Percentiles rank a stretch among this genome's conserved stretches.
phyloP scores from a whole-genome alignment of 2,329 filamentous ascomycete genomes.

The Davidsoniella eucalypti region DNA sequence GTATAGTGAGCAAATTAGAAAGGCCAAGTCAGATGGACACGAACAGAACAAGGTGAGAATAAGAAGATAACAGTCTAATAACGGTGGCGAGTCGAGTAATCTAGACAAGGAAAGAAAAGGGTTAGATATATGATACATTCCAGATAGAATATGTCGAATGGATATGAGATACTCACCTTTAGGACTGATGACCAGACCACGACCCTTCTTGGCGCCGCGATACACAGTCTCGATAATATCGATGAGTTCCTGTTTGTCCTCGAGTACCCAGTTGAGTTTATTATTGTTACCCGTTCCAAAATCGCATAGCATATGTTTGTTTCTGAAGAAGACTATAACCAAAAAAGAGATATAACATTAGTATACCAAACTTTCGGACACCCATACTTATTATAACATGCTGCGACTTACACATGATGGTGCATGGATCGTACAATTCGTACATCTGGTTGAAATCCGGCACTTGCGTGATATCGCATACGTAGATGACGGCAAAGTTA shows the following conservation, averaged over 20 bases:
- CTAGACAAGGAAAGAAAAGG: slow-evolving; percentile 12
- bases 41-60: not conserved
- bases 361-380: not conserved
- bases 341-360: not conserved
- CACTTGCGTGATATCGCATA: slow-evolving; percentile 82
- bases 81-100: slow-evolving; percentile 24
- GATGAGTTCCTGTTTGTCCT: slow-evolving; percentile 96
- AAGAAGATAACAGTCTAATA: slow-evolving; percentile 17
- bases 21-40: not conserved
- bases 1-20: not conserved
- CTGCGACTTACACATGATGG: slow-evolving; percentile 57
- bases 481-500: slow-evolving; percentile 83
- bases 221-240: slow-evolving; percentile 98
- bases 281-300: slow-evolving; percentile 98
- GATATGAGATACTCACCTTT: slow-evolving; percentile 37
- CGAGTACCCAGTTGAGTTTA: slow-evolving; percentile 83
- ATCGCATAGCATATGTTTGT: slow-evolving; percentile 98
- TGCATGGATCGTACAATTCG: slow-evolving; percentile 76
- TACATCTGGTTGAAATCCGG: slow-evolving; percentile 97
- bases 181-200: slow-evolving; percentile 88
- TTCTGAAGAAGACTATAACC: slow-evolving; percentile 58
- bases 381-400: not conserved
- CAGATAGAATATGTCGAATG: not conserved
- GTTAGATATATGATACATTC: not conserved
- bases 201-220: slow-evolving; percentile 92